These are phyloP conservation scores for Herpetospermum pedunculosum DNA, from an alignment of 306 rosid genomes.

Conservation along the genomic window DNA sequence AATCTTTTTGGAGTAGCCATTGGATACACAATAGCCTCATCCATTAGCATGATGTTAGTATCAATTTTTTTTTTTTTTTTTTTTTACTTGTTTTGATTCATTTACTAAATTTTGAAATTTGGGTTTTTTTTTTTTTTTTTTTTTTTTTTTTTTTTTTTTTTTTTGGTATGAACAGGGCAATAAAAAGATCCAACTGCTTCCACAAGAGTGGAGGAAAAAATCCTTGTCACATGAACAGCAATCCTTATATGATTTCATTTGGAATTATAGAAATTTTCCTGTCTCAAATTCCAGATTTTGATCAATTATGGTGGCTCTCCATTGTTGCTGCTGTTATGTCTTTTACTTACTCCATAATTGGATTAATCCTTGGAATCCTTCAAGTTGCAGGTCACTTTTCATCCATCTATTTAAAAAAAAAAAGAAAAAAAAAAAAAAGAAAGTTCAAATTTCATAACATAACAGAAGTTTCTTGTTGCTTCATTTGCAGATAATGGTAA, in stretches of 20 bases:
- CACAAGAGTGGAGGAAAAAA: conserved; percentile 11
- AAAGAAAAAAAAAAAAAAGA: too few species aligned
- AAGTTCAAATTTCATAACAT: too few species aligned
- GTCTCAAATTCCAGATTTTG: conserved; percentile 72
- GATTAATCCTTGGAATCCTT: conserved; percentile 38
- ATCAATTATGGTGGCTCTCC: conserved; percentile 64
- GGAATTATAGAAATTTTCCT: conserved; percentile 47
- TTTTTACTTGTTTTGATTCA: background rate
- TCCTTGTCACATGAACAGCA: conserved; percentile 9
- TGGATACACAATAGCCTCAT: conserved; percentile 16
- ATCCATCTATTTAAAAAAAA: too few species aligned
- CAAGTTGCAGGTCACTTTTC: conserved; percentile 20
- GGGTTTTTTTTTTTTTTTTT: background rate
- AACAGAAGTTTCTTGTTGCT: background rate
- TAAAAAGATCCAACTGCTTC: conserved; percentile 13
- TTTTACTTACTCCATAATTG: conserved; percentile 54
- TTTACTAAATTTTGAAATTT: background rate
- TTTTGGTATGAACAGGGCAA: conserved; percentile 11
- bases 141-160: background rate
- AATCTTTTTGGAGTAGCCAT: conserved; percentile 16
- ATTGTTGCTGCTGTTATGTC: conserved; percentile 65
- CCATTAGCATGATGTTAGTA: conserved; percentile 19
- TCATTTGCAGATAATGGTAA: conserved; percentile 12
- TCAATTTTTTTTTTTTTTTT: background rate
- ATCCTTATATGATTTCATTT: conserved; percentile 41